Conservation (phyloP, 805 yeast species). For the Candida manassasensis region DNA sequence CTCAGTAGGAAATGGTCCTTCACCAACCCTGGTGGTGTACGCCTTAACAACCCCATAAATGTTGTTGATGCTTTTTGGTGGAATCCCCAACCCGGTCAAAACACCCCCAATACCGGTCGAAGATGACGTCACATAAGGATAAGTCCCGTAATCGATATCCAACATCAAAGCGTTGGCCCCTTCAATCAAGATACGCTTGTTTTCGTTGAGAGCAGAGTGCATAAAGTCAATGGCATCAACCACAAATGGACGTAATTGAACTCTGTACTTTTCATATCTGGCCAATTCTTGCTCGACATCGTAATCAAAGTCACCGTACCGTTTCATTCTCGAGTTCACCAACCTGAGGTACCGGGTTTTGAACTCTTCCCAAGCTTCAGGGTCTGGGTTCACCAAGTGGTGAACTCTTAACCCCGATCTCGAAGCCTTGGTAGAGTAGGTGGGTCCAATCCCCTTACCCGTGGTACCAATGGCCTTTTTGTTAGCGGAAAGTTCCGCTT, state of each 20-base stretch:
- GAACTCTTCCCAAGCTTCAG: constrained; percentile 91
- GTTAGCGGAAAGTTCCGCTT: constrained; percentile 75
- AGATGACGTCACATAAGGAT: constrained; percentile 94
- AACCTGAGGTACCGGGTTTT: constrained; percentile 72
- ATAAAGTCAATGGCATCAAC: constrained; percentile 86
- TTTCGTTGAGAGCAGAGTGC: constrained; percentile 67
- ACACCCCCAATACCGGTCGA: constrained; percentile 98
- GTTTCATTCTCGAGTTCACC: constrained; percentile 72
- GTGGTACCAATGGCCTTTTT: constrained; percentile 95
- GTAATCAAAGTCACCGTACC: constrained; percentile 91
- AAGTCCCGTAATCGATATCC: constrained; percentile 96
- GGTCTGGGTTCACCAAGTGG: constrained; percentile 85
- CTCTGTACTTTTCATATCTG: constrained; percentile 70
- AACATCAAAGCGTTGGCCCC: constrained; percentile 98
- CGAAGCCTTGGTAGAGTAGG: constrained; percentile 94
- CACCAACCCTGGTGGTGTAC: constrained; percentile 97
- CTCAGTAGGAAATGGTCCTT: constrained; percentile 98
- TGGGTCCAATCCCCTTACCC: constrained; percentile 98
- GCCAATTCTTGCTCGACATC: constrained; percentile 78
- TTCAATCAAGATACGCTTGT: constrained; percentile 88
- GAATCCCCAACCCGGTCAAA: constrained; percentile 91
- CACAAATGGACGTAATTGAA: constrained; percentile 79
- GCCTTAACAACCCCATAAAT: constrained; percentile 97
- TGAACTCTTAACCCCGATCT: constrained; percentile 97
- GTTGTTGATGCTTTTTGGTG: constrained; percentile 79